A percentile compares a stretch with the other conserved stretches of the same genome.
Conservation (phyloP, 177 flowering plant species). For the Vitis hybrid region DNA sequence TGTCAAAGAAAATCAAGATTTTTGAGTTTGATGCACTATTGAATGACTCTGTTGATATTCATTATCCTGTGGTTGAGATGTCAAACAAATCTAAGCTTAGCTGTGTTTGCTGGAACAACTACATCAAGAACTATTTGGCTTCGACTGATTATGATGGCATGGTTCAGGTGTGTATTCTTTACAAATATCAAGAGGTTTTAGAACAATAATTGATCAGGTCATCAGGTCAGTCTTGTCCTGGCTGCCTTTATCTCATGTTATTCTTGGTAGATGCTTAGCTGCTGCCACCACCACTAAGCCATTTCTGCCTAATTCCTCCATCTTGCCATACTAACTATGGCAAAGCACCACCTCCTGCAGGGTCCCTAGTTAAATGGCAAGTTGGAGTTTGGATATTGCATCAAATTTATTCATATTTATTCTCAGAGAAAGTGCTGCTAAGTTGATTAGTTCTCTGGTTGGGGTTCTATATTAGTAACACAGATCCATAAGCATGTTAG, state of each 20-base stretch:
- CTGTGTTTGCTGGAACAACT: slow-evolving; percentile 87
- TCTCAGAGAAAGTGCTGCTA: neutral
- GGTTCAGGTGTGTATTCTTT: slow-evolving; percentile 47
- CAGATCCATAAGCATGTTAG: neutral
- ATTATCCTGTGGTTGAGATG: slow-evolving; percentile 91
- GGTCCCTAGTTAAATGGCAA: no score
- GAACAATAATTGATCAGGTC: no score
- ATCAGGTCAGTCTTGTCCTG: no score
- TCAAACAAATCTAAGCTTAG: slow-evolving; percentile 81
- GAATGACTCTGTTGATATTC: slow-evolving; percentile 79
- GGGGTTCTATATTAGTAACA: neutral
- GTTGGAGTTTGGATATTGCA: no score
- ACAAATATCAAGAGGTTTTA: no score
- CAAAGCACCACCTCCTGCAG: no score
- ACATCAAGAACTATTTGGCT: slow-evolving; percentile 90
- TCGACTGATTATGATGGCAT: slow-evolving; percentile 95
- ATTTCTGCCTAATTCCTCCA: no score
- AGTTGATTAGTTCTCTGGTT: neutral
- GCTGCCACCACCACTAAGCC: no score
- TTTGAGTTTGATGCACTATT: slow-evolving; percentile 70
- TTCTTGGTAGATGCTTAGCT: no score
- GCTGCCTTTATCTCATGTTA: no score
- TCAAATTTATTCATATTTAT: neutral
- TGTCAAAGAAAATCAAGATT: slow-evolving; percentile 92
- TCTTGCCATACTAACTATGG: no score